Evolutionary conservation across 139 green algal genomes (phyloP), one percentile per base, ranked within the genome.

Genomic region (Closterium sp.): DNA sequence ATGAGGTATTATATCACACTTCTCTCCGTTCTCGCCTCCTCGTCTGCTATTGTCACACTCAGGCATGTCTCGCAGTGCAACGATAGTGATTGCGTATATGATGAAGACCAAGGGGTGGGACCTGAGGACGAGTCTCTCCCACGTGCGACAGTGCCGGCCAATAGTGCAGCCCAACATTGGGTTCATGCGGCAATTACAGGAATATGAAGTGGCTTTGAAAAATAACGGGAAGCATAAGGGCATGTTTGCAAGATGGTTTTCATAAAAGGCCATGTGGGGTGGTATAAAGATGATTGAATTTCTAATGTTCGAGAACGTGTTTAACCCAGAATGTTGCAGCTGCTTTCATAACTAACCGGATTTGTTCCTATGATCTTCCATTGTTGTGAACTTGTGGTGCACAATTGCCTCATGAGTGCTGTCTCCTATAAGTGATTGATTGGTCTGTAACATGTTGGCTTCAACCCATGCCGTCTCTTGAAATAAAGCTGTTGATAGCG

Each of bases 101-200:
- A 86, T 86, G 83, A 32, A 33, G 30, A 86, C 83, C n/a, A 32
- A 86, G n/a, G 83, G 83, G n/a, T 86, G 83, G 83, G n/a, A 32
- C 30, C 83, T 86, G 28, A 8, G 30, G 25, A 86, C n/a, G 25
- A 23, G 21, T 21, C 30, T 86, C 16, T 32, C n/a, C n/a, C 83
- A 86, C 28, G 83, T 86, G n/a, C n/a, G 30, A 23, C n/a, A 33
- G 30, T 86, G 83, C 83, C n/a, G 83, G 25, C 83, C 83, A 34
- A 33, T 86, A 33, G 83, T 86, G 30, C 83, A 86, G n/a, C 83
- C 83, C n/a, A 86, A 86, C 30, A 33, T 34, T 32, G 83, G 83
- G n/a, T 86, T 86, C 25, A 32, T 86, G 83, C n/a, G 83, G 83
- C 83, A 86, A 33, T 33, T 86, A 34, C 83, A 33, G n/a, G 83